phyloP scores from a whole-genome alignment of 306 rosid species.

The Purshia tridentata region DNA sequence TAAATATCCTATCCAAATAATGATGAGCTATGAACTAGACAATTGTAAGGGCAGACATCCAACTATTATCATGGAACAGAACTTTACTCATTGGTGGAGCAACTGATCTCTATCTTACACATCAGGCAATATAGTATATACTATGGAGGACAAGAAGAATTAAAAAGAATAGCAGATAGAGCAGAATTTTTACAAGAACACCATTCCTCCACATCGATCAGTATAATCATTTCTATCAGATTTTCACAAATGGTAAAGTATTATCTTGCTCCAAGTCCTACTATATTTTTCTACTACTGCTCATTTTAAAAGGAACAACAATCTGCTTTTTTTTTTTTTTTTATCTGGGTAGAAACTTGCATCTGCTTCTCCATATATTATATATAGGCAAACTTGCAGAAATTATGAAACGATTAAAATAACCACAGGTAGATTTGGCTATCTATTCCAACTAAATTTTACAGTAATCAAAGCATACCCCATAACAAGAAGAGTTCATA shows the following conservation, averaged over 20 bases:
- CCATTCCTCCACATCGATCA: not conserved
- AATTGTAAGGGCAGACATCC: not conserved
- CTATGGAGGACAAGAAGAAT: no score
- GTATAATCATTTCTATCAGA: not conserved
- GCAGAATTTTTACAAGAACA: not conserved
- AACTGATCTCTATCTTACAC: not conserved
- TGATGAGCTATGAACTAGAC: not conserved
- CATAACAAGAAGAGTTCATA: not conserved
- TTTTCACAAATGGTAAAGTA: not conserved
- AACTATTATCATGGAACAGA: not conserved
- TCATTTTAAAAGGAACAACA: not conserved
- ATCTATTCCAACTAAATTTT: not conserved
- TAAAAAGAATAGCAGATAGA: constrained; percentile 3
- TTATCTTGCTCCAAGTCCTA: not conserved
- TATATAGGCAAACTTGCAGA: not conserved
- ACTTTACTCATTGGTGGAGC: not conserved
- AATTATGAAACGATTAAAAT: not conserved
- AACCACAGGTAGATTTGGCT: not conserved
- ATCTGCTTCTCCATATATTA: not conserved
- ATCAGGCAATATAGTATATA: not conserved
- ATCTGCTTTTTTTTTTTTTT: not conserved
- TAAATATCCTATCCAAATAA: constrained; percentile 16
- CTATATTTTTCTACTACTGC: not conserved
- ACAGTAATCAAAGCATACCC: not conserved
- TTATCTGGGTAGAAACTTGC: not conserved